A percentile compares a stretch with the other conserved stretches of the same genome.
Conservation (phyloP, 2,329 filamentous ascomycete genomes). For the Colletotrichum echinochloae region DNA sequence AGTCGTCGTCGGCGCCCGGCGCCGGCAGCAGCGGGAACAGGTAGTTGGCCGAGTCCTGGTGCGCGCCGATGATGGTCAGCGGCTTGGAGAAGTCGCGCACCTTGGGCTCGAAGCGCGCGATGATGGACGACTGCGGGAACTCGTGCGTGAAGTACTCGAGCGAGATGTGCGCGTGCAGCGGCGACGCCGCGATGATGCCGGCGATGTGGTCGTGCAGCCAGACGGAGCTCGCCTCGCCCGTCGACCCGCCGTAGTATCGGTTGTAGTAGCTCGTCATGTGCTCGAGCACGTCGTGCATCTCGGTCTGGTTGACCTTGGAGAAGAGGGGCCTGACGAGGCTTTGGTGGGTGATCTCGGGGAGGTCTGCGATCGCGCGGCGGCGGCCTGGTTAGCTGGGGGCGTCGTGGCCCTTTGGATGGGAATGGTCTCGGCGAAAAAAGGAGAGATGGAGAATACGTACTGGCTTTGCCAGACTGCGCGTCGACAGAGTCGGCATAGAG, state of each 20-base stretch:
- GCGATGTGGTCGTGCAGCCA: conserved; percentile 54
- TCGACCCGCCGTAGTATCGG: conserved; percentile 62
- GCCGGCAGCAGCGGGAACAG: conserved; percentile 76
- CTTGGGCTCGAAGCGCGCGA: conserved; percentile 70
- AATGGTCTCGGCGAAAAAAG: no score
- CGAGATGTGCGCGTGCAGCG: conserved; percentile 53
- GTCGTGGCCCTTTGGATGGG: neutral
- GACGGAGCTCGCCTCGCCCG: conserved; percentile 48
- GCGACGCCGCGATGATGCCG: conserved; percentile 49
- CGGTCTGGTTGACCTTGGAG: conserved; percentile 68
- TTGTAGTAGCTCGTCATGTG: conserved; percentile 72
- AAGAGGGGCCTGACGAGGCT: conserved; percentile 67
- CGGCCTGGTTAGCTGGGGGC: neutral
- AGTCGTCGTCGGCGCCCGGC: conserved; percentile 80
- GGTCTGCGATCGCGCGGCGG: conserved; percentile 44
- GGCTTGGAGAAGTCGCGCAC: conserved; percentile 49
- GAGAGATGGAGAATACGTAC: conserved; percentile 41
- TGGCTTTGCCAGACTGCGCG: conserved; percentile 46
- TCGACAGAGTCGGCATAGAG: conserved; percentile 51
- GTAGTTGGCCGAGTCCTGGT: conserved; percentile 81
- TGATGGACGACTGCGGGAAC: conserved; percentile 78
- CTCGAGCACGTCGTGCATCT: conserved; percentile 74
- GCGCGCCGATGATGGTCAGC: conserved; percentile 71
- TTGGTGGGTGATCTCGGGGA: conserved; percentile 59
- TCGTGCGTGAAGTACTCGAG: conserved; percentile 69